Evolutionary conservation across 371 early-diverging fungal genomes (phyloP).

Genomic region (Mucor circinelloides): DNA sequence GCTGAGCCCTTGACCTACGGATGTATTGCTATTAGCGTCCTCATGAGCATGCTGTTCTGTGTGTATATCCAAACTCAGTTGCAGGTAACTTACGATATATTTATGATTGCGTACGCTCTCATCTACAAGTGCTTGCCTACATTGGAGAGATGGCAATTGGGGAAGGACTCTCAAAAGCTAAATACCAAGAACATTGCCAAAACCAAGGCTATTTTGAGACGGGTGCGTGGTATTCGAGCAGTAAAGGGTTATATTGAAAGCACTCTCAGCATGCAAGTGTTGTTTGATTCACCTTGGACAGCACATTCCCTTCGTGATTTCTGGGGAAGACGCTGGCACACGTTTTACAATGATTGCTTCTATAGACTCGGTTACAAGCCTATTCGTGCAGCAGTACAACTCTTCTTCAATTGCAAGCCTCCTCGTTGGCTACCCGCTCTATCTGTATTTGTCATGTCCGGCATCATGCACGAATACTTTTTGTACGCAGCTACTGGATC

Average conservation of each 20-base stretch:
- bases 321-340: constrained; percentile 47
- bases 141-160: constrained; percentile 26
- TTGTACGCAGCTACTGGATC: constrained; percentile 35
- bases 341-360: constrained; percentile 43
- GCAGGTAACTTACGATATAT: constrained; percentile 33
- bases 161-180: constrained; percentile 1
- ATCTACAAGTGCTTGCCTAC: constrained; percentile 25
- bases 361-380: constrained; percentile 39
- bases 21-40: constrained; percentile 17
- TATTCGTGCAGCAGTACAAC: constrained; percentile 13
- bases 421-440: constrained; percentile 30
- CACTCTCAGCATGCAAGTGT: constrained; percentile 32
- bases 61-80: constrained; percentile 42
- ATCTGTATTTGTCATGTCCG: constrained; percentile 43
- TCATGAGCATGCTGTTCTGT: constrained; percentile 29
- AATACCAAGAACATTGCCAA: constrained; percentile 14
- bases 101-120: constrained; percentile 15
- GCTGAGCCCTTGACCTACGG: not conserved
- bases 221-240: constrained; percentile 13
- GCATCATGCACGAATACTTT: constrained; percentile 48
- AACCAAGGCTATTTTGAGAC: constrained; percentile 14
- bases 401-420: constrained; percentile 22
- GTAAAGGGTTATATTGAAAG: constrained; percentile 37
- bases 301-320: constrained; percentile 40
- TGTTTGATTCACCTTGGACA: constrained; percentile 40